Conservation (phyloP, 1,284 basidiomycete genomes). For the Inonotus obliquus region DNA sequence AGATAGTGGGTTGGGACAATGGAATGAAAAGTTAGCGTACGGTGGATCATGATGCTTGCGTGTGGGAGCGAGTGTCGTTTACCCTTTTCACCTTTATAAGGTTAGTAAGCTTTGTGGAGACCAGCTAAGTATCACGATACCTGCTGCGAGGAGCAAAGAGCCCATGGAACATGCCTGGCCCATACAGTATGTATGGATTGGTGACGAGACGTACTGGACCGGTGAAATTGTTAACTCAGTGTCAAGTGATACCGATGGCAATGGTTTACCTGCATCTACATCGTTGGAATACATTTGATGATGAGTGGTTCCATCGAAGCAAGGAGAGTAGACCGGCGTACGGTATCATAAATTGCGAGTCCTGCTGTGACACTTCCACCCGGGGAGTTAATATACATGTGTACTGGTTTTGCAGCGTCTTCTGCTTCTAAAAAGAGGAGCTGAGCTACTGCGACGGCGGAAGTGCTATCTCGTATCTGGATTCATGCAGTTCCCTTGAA, state of each 20-base stretch:
- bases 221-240: neutral
- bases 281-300: slow-evolving; percentile 18
- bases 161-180: slow-evolving; percentile 95
- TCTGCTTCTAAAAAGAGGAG: slow-evolving; percentile 92
- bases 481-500: neutral
- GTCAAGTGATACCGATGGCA: slow-evolving; percentile 14
- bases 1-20: too few species aligned
- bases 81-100: slow-evolving; percentile 60
- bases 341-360: slow-evolving; percentile 92
- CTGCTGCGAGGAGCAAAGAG: slow-evolving; percentile 81
- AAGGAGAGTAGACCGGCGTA: slow-evolving; percentile 30
- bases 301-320: neutral
- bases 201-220: slow-evolving; percentile 80
- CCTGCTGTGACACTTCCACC: slow-evolving; percentile 93
- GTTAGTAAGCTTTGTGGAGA: neutral
- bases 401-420: slow-evolving; percentile 86
- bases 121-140: slow-evolving; percentile 26
- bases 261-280: slow-evolving; percentile 71
- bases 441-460: slow-evolving; percentile 83
- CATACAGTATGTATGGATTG: slow-evolving; percentile 92
- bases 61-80: slow-evolving; percentile 88
- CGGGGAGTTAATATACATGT: slow-evolving; percentile 92
- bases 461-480: slow-evolving; percentile 81
- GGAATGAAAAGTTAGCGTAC: slow-evolving; percentile 43
- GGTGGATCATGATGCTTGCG: slow-evolving; percentile 95